A percentile compares a stretch with the other conserved stretches of the same genome.
Conservation (phyloP, 768 basidiomycete genomes). For the Filobasidium wieringae region DNA sequence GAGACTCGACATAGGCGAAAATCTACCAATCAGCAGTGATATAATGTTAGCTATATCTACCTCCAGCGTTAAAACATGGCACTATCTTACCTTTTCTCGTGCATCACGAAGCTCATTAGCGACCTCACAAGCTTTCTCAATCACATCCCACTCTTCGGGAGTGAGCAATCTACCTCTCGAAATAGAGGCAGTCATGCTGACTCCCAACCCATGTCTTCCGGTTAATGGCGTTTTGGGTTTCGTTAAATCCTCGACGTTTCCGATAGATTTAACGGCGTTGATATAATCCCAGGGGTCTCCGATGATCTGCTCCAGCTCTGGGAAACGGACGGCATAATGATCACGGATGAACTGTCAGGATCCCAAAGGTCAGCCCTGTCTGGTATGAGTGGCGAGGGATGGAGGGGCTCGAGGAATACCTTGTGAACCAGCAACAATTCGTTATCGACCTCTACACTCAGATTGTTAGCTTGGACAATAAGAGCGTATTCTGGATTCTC, state of each 20-base stretch:
- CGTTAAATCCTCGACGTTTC: conserved; percentile 70
- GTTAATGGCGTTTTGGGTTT: conserved; percentile 69
- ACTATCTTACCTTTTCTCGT: conserved; percentile 58
- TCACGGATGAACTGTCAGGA: conserved; percentile 78
- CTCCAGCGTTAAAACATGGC: background rate
- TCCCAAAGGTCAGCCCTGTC: background rate
- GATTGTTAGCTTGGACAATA: conserved; percentile 94
- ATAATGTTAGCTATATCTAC: conserved; percentile 1
- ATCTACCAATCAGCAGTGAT: conserved; percentile 48
- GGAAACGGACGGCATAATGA: conserved; percentile 88
- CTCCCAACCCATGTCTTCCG: conserved; percentile 84
- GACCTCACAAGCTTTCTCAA: conserved; percentile 75
- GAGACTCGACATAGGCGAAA: conserved; percentile 96
- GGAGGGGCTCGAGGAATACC: conserved; percentile 40
- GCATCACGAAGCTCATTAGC: conserved; percentile 79
- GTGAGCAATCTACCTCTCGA: conserved; percentile 64
- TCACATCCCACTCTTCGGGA: conserved; percentile 62
- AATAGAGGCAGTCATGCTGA: conserved; percentile 88
- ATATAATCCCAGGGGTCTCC: conserved; percentile 86
- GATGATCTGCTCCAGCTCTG: conserved; percentile 90
- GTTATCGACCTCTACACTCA: conserved; percentile 96
- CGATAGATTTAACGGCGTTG: conserved; percentile 74
- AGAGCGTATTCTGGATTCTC: conserved; percentile 90
- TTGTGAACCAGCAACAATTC: conserved; percentile 96
- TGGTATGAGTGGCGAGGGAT: background rate